These are phyloP conservation scores for Groenewaldozyma sp. DNA, from an alignment of 1,139 yeast species.

Conservation along the genomic window DNA sequence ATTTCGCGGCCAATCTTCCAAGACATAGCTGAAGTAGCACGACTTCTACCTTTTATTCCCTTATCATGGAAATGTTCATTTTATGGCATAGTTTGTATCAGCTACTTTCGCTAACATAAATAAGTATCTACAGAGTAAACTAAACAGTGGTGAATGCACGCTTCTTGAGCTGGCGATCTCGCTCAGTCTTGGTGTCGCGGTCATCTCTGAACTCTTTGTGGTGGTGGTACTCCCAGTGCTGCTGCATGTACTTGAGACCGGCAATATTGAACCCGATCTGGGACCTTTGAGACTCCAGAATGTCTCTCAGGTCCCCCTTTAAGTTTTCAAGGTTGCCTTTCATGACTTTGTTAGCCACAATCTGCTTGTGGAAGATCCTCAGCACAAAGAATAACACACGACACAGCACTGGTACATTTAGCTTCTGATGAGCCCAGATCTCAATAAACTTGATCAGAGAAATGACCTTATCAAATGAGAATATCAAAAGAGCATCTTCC, in stretches of 20 bases:
- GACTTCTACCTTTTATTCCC: too few species aligned
- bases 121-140: too few species aligned
- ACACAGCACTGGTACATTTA: constrained; percentile 57
- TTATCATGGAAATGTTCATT: too few species aligned
- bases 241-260: constrained; percentile 64
- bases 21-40: too few species aligned
- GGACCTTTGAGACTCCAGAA: constrained; percentile 43
- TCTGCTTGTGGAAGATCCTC: constrained; percentile 65
- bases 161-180: constrained; percentile 52
- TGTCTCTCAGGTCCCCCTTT: constrained; percentile 28
- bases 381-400: constrained; percentile 67
- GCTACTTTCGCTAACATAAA: too few species aligned
- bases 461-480: constrained; percentile 80
- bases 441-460: constrained; percentile 64
- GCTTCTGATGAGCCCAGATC: constrained; percentile 52
- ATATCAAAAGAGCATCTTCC: constrained; percentile 83
- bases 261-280: constrained; percentile 82
- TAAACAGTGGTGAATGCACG: constrained; percentile 42
- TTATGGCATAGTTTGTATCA: too few species aligned
- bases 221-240: constrained; percentile 74
- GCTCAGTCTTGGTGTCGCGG: constrained; percentile 45
- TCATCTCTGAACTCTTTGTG: constrained; percentile 67
- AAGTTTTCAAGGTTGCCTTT: constrained; percentile 31
- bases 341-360: constrained; percentile 32
- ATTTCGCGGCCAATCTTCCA: too few species aligned